Evolutionary conservation across 139 green algal genomes (phyloP).

Genomic region (Limnomonas spitsbergensis): DNA sequence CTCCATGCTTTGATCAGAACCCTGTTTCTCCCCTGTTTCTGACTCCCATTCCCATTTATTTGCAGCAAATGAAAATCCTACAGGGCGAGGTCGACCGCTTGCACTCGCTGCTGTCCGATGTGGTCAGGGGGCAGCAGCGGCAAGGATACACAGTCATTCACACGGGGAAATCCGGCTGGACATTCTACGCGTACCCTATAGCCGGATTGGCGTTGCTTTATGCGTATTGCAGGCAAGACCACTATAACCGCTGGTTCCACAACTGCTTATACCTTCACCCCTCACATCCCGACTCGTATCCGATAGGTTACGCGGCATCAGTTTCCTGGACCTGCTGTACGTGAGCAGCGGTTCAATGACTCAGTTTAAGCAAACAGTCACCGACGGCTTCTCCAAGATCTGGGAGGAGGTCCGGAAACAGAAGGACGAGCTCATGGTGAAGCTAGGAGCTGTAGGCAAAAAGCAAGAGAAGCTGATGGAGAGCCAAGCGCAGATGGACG

Average conservation of each 20-base stretch:
- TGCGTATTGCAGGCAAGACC: constrained; percentile 35
- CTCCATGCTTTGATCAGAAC: background rate
- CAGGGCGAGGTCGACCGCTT: constrained; percentile 35
- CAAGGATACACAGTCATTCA: constrained; percentile 29
- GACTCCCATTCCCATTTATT: background rate
- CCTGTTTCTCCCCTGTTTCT: background rate
- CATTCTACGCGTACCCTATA: constrained; percentile 14
- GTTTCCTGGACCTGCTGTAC: constrained; percentile 35
- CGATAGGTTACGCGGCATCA: constrained; percentile 16
- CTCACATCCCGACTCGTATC: too few species aligned
- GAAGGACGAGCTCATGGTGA: constrained; percentile 40
- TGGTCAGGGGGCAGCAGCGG: constrained; percentile 18
- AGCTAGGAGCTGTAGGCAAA: constrained; percentile 16
- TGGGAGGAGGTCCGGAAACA: constrained; percentile 33
- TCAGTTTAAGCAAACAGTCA: constrained; percentile 24
- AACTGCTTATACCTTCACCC: too few species aligned
- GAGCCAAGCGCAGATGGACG: constrained; percentile 34
- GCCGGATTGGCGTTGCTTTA: constrained; percentile 23
- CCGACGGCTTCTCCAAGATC: constrained; percentile 14
- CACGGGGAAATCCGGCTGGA: constrained; percentile 21
- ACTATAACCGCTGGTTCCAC: too few species aligned
- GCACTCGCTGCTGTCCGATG: constrained; percentile 27
- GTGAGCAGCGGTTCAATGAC: constrained; percentile 31
- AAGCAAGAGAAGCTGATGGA: constrained; percentile 38
- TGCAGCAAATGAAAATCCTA: constrained; percentile 10